Evolutionary conservation across 257 asterid genomes (phyloP).

Genomic region (Dorcoceras hygrometricum): DNA sequence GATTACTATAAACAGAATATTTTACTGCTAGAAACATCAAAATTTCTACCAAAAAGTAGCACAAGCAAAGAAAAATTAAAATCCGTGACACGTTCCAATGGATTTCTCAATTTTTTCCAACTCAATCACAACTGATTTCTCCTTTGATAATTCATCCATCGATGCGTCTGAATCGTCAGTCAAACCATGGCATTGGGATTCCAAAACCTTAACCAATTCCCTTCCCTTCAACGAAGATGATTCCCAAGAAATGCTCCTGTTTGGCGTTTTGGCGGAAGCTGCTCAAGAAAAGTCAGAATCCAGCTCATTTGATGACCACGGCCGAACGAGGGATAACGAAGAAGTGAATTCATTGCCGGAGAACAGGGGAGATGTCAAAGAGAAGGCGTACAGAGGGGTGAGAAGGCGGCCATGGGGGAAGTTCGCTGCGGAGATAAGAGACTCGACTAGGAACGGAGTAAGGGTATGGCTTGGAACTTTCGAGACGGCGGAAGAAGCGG

Average conservation of each 20-base stretch:
- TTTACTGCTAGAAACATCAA: not conserved
- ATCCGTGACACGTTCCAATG: constrained; percentile 13
- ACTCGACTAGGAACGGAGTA: constrained; percentile 70
- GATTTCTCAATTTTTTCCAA: constrained; percentile 19
- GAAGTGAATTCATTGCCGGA: constrained; percentile 41
- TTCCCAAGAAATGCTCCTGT: constrained; percentile 41
- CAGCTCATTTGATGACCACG: constrained; percentile 25
- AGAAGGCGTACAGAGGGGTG: constrained; percentile 62
- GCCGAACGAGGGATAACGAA: constrained; percentile 34
- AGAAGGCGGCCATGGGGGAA: constrained; percentile 88
- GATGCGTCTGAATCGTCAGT: constrained; percentile 31
- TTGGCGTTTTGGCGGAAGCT: constrained; percentile 29
- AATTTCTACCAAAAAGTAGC: not conserved
- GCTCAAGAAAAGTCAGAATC: constrained; percentile 39
- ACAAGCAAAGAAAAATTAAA: not conserved
- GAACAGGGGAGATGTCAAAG: constrained; percentile 20
- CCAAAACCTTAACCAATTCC: not conserved
- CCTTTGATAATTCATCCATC: constrained; percentile 21
- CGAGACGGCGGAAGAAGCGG: constrained; percentile 77
- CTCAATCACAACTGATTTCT: constrained; percentile 23
- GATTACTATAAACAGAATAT: not conserved
- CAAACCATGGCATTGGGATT: constrained; percentile 30
- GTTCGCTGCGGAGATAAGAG: constrained; percentile 85
- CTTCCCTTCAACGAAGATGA: constrained; percentile 50
- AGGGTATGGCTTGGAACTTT: constrained; percentile 87